These are phyloP conservation scores for Fusarium sp. DNA, from an alignment of 2,329 filamentous ascomycete species.

Conservation along the genomic window DNA sequence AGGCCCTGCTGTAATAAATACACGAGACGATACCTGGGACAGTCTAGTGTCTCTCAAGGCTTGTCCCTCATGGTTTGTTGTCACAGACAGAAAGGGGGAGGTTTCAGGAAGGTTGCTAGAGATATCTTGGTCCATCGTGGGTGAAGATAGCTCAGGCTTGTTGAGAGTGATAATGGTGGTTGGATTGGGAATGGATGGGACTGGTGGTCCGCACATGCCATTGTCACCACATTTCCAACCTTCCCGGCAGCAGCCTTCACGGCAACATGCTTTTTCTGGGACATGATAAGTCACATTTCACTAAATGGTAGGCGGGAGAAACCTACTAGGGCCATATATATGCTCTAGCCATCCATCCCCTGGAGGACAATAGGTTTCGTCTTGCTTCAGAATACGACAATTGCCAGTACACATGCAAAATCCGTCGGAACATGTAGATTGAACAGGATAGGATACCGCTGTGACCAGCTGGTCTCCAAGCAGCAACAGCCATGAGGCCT, in stretches of 20 bases:
- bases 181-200: background rate
- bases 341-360: background rate
- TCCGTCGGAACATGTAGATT: background rate
- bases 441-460: background rate
- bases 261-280: background rate
- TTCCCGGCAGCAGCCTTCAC: background rate
- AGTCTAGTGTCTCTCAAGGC: background rate
- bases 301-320: background rate
- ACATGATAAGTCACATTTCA: background rate
- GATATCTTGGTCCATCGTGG: accelerated
- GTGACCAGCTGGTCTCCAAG: accelerated
- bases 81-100: accelerated
- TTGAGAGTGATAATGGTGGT: background rate
- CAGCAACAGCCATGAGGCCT: background rate
- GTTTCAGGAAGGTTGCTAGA: accelerated
- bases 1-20: background rate
- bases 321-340: background rate
- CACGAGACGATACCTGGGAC: background rate
- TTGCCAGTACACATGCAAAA: background rate
- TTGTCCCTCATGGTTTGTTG: accelerated
- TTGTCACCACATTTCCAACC: background rate
- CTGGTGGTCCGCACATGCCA: background rate
- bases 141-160: background rate
- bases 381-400: background rate
- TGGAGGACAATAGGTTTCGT: background rate